These are phyloP conservation scores for Lumnitzera littorea DNA, from an alignment of 345 rosid genomes.

Conservation along the genomic window DNA sequence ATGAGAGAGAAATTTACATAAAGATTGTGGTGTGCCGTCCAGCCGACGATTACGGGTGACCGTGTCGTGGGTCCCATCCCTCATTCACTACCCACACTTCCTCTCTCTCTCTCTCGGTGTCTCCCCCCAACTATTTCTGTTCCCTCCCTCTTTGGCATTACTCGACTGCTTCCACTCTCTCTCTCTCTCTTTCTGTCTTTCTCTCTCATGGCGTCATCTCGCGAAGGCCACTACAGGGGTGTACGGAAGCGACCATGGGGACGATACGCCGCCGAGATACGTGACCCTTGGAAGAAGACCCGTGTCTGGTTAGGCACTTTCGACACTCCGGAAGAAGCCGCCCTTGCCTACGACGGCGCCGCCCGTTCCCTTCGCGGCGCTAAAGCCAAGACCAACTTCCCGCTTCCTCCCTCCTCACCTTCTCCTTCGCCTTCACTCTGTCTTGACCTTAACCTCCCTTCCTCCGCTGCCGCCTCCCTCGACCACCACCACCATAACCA, in stretches of 20 bases:
- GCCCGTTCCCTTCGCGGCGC: slow-evolving; percentile 87
- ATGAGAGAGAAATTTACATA: no score
- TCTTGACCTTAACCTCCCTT: slow-evolving; percentile 41
- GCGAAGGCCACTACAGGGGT: slow-evolving; percentile 84
- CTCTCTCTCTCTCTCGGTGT: not conserved
- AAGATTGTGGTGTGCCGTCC: slow-evolving; percentile 26
- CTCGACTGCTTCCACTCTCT: not conserved
- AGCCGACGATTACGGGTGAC: slow-evolving; percentile 74
- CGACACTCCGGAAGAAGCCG: slow-evolving; percentile 96
- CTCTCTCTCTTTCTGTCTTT: not conserved
- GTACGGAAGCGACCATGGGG: slow-evolving; percentile 99
- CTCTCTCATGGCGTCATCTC: slow-evolving; percentile 45
- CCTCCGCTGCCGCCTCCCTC: slow-evolving; percentile 14
- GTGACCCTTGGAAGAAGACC: slow-evolving; percentile 96
- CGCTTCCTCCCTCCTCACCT: slow-evolving; percentile 29
- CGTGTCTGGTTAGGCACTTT: slow-evolving; percentile 96
- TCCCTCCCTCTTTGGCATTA: not conserved
- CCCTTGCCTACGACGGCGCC: slow-evolving; percentile 91
- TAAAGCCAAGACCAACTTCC: slow-evolving; percentile 91
- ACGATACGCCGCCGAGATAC: slow-evolving; percentile 91
- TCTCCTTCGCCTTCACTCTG: slow-evolving; percentile 38
- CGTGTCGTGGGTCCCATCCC: slow-evolving; percentile 27
- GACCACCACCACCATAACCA: slow-evolving; percentile 21
- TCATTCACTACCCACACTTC: slow-evolving; percentile 6
- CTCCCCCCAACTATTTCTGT: not conserved